These are phyloP conservation scores for Aspergillus fischeri DNA, from an alignment of 2,329 filamentous ascomycete species.

Conservation along the genomic window DNA sequence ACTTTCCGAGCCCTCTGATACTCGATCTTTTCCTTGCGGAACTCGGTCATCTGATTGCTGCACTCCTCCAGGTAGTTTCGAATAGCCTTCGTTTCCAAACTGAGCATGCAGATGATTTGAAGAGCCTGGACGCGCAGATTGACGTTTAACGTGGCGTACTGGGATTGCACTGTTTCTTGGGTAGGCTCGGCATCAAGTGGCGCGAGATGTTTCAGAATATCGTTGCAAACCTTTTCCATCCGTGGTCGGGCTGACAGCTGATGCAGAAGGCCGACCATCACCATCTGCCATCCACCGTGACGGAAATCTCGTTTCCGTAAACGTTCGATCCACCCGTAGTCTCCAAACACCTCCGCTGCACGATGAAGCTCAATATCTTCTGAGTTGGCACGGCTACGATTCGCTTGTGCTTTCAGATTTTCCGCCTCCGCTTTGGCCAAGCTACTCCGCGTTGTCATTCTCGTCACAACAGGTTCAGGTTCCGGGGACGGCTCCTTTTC, in stretches of 20 bases:
- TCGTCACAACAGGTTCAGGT: conserved; percentile 59
- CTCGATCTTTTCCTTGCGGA: conserved; percentile 93
- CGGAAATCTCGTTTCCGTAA: conserved; percentile 78
- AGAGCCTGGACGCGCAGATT: conserved; percentile 77
- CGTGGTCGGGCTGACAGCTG: conserved; percentile 75
- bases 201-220: conserved; percentile 74
- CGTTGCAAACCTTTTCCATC: conserved; percentile 68
- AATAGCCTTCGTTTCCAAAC: conserved; percentile 78
- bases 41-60: conserved; percentile 87
- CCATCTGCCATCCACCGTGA: conserved; percentile 86
- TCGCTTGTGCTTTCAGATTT: conserved; percentile 58
- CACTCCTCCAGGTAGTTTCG: conserved; percentile 88
- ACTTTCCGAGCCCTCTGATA: conserved; percentile 73
- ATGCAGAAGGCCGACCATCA: conserved; percentile 80
- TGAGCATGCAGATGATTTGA: conserved; percentile 81
- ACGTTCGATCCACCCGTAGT: conserved; percentile 79
- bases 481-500: conserved; percentile 60
- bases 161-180: conserved; percentile 65
- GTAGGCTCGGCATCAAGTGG: conserved; percentile 72
- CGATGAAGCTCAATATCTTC: conserved; percentile 38
- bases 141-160: conserved; percentile 73
- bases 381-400: conserved; percentile 42
- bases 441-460: conserved; percentile 78
- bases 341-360: conserved; percentile 69
- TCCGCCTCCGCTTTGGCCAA: conserved; percentile 76